These are phyloP conservation scores for Eucalyptus leucophloia DNA, from an alignment of 345 rosid genomes.

Conservation along the genomic window DNA sequence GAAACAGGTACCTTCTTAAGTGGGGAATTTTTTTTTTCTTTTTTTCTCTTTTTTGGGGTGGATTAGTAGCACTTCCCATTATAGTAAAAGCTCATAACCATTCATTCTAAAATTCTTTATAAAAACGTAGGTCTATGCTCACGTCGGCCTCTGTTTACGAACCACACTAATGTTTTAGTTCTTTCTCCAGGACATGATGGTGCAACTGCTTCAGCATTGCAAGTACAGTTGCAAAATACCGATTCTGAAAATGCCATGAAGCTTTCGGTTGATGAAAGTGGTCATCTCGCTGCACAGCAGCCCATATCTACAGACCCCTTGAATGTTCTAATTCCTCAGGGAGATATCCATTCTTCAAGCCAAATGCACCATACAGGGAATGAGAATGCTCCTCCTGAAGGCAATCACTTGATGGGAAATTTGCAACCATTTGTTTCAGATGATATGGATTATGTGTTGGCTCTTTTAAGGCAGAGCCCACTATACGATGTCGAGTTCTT, in stretches of 20 bases:
- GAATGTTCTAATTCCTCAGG: not conserved
- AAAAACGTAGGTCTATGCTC: not conserved
- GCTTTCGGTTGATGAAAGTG: not conserved
- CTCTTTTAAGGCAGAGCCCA: not conserved
- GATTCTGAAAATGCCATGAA: not conserved
- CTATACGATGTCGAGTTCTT: not conserved
- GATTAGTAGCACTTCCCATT: not conserved
- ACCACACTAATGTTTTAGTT: not conserved
- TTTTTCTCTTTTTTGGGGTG: no score
- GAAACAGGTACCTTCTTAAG: not conserved
- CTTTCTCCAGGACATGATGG: not conserved
- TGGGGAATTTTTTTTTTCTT: not conserved
- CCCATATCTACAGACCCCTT: not conserved
- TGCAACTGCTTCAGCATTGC: not conserved
- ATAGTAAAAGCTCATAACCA: not conserved
- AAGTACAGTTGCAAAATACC: not conserved
- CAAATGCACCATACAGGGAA: not conserved
- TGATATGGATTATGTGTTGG: not conserved
- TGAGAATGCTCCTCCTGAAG: not conserved
- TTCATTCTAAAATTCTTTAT: not conserved
- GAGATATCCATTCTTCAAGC: not conserved
- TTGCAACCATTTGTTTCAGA: not conserved
- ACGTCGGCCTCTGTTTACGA: not conserved
- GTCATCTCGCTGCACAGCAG: not conserved
- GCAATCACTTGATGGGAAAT: not conserved